phyloP scores from a whole-genome alignment of 1,139 yeast species.

The Debaryomyces psychrophilus region DNA sequence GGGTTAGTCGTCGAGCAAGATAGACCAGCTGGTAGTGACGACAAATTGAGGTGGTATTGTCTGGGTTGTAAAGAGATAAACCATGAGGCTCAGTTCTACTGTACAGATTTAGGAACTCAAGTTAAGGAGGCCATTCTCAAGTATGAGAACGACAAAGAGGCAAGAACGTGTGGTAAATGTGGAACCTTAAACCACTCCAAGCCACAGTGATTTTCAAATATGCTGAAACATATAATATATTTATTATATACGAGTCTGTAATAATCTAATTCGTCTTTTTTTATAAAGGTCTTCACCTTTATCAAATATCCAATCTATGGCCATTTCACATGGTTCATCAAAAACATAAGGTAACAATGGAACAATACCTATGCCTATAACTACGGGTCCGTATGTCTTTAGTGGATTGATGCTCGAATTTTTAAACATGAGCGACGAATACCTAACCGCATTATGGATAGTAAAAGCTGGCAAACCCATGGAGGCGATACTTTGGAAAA shows the following conservation, averaged over 20 bases:
- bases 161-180: conserved; percentile 75
- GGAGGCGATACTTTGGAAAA: conserved; percentile 80
- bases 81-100: conserved; percentile 71
- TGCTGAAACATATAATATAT: not conserved
- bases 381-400: conserved; percentile 76
- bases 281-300: conserved; percentile 50
- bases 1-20: conserved; percentile 96
- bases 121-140: conserved; percentile 78
- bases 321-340: conserved; percentile 81
- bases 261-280: not conserved
- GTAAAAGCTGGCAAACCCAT: conserved; percentile 91
- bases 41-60: conserved; percentile 87
- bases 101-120: conserved; percentile 86
- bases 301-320: conserved; percentile 65
- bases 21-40: conserved; percentile 70
- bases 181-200: conserved; percentile 69
- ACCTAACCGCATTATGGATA: conserved; percentile 76
- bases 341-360: conserved; percentile 78
- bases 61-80: conserved; percentile 63
- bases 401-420: conserved; percentile 42
- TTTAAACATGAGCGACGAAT: conserved; percentile 61
- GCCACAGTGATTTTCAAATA: conserved; percentile 41
- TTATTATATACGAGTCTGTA: conserved; percentile 9
- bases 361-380: conserved; percentile 72
- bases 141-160: conserved; percentile 64